Evolutionary conservation across 1,284 basidiomycete species (phyloP).

Genomic region (Apiotrichum mycotoxinovorans): DNA sequence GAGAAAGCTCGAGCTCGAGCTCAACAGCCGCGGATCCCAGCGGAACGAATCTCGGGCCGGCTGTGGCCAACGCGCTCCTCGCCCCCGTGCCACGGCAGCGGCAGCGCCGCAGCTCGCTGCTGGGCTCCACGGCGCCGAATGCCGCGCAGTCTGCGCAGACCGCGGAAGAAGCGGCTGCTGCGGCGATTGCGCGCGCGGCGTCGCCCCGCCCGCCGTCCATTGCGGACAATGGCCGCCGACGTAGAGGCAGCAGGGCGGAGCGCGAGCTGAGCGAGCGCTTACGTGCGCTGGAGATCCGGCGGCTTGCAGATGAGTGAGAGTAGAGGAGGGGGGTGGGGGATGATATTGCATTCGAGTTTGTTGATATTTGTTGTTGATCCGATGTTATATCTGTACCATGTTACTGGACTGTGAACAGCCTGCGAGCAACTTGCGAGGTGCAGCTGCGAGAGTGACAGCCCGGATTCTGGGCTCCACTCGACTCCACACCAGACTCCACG

Average conservation of each 20-base stretch:
- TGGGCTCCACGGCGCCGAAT: neutral
- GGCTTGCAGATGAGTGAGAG: neutral
- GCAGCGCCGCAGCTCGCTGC: neutral
- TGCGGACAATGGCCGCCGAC: slow-evolving; percentile 7
- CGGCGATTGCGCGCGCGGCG: neutral
- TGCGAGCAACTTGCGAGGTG: too few species aligned
- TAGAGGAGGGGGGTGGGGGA: neutral
- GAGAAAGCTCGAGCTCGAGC: too few species aligned
- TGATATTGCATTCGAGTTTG: neutral
- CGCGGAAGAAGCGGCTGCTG: neutral
- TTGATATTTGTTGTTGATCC: neutral
- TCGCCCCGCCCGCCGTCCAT: slow-evolving; percentile 12
- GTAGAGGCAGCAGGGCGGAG: slow-evolving; percentile 27
- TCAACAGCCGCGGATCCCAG: neutral
- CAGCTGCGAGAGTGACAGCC: too few species aligned
- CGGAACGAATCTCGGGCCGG: neutral
- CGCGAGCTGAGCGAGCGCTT: slow-evolving; percentile 38
- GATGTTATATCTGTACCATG: neutral
- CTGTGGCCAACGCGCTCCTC: neutral
- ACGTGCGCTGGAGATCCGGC: slow-evolving; percentile 18
- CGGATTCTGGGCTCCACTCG: too few species aligned
- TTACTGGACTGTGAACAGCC: too few species aligned
- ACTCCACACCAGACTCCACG: too few species aligned
- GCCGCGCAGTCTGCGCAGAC: neutral
- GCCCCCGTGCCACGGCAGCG: neutral